A percentile compares a stretch with the other conserved stretches of the same genome.
Evolutionary conservation across 805 yeast species (phyloP).

Genomic region (Pichia exigua): DNA sequence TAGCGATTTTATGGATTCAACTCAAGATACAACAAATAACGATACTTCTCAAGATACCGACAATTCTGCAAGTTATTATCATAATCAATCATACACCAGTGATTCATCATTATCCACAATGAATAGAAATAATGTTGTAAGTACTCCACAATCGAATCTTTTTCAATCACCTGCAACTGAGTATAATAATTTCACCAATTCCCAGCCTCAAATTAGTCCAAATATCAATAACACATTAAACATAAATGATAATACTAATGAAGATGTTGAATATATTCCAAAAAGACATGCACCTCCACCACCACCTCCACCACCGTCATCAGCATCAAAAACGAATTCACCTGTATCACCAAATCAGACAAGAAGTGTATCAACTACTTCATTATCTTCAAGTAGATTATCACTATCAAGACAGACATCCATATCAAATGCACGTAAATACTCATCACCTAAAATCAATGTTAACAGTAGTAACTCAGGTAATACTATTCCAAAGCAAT

Average conservation of each 20-base stretch:
- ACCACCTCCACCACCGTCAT: constrained; percentile 23
- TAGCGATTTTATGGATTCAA: constrained; percentile 11
- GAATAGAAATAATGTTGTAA: not conserved
- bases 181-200: constrained; percentile 4
- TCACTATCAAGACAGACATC: constrained; percentile 5
- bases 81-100: constrained; percentile 1
- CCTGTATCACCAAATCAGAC: not conserved
- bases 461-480: not conserved
- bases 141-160: not conserved
- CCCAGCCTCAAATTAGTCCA: constrained; percentile 3
- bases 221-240: not conserved
- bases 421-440: constrained; percentile 3
- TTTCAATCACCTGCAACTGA: constrained; percentile 7
- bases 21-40: constrained; percentile 7
- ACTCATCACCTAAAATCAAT: constrained; percentile 1
- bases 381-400: not conserved
- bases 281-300: constrained; percentile 32
- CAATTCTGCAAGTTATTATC: not conserved
- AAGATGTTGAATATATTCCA: constrained; percentile 26
- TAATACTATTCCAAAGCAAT: not conserved
- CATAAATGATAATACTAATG: not conserved
- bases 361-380: not conserved
- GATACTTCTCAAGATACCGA: constrained; percentile 2
- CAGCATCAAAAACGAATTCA: not conserved
- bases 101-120: constrained; percentile 5